phyloP scores from a whole-genome alignment of 306 rosid genomes.

The Vigna hirtella region DNA sequence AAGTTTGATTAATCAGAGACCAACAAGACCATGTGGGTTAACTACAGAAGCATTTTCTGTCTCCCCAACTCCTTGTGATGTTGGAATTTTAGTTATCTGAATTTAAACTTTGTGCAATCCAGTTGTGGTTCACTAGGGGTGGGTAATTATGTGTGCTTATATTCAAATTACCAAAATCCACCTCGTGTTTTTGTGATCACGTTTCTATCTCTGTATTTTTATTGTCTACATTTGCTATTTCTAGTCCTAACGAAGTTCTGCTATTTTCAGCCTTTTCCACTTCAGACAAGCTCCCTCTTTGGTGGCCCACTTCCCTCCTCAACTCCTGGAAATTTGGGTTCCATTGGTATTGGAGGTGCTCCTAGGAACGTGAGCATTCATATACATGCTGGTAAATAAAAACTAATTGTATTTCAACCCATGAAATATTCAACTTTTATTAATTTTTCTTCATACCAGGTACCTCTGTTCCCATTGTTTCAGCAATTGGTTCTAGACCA shows the following conservation, averaged over 20 bases:
- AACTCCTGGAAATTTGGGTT: conserved; percentile 68
- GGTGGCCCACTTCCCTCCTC: conserved; percentile 73
- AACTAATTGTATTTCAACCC: conserved; percentile 17
- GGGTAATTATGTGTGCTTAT: conserved; percentile 1
- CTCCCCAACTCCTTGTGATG: neutral
- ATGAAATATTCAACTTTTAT: conserved; percentile 23
- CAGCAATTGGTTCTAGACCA: conserved; percentile 80
- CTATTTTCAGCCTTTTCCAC: conserved; percentile 87
- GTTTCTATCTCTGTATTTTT: conserved; percentile 14
- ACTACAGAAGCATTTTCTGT: neutral
- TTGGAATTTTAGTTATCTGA: neutral
- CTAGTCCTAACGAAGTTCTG: conserved; percentile 34
- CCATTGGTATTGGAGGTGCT: conserved; percentile 82
- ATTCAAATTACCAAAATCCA: conserved; percentile 22
- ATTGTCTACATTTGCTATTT: conserved; percentile 28
- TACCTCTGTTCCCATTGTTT: conserved; percentile 65
- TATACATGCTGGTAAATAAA: conserved; percentile 87
- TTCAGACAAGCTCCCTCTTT: conserved; percentile 80
- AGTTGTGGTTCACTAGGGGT: neutral
- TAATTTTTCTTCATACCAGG: conserved; percentile 52
- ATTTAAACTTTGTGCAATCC: neutral
- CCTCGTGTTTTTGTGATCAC: conserved; percentile 28
- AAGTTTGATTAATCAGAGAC: neutral
- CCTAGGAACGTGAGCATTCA: conserved; percentile 95
- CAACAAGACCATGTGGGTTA: neutral